Evolutionary conservation across 1,139 yeast species (phyloP).

Genomic region (Sugiyamaella sp.): DNA sequence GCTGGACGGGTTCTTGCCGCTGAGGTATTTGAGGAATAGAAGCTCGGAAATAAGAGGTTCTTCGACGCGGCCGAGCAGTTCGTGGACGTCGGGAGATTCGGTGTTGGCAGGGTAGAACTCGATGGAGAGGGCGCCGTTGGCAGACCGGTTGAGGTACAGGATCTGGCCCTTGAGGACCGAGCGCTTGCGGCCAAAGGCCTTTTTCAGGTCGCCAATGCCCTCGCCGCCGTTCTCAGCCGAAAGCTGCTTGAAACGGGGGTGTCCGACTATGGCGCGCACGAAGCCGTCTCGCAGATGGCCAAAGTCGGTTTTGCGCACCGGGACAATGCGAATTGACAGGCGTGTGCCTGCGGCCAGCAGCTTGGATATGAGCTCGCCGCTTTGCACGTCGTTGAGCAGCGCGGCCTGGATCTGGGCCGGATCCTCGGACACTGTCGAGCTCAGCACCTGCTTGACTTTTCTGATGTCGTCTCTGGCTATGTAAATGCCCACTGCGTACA

Average conservation of each 20-base stretch:
- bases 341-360: conserved; percentile 63
- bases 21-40: conserved; percentile 61
- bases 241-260: conserved; percentile 46
- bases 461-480: conserved; percentile 60
- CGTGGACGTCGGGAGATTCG: conserved; percentile 42
- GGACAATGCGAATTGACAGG: conserved; percentile 74
- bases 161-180: conserved; percentile 60
- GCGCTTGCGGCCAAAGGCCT: conserved; percentile 44
- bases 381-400: conserved; percentile 57
- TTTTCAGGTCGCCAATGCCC: conserved; percentile 44
- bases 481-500: conserved; percentile 84
- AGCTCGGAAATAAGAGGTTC: conserved; percentile 54
- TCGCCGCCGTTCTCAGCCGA: conserved; percentile 38
- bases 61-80: conserved; percentile 42
- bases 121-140: conserved; percentile 52
- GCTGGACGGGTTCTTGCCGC: conserved; percentile 63
- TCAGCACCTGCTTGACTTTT: conserved; percentile 51
- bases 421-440: conserved; percentile 36
- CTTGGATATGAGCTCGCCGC: conserved; percentile 56
- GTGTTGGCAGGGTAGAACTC: conserved; percentile 46
- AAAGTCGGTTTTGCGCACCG: conserved; percentile 87
- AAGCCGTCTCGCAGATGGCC: conserved; percentile 88
- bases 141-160: conserved; percentile 53
- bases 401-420: conserved; percentile 44
- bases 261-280: conserved; percentile 70